Conservation (phyloP, 2,329 filamentous ascomycete species). For the Calycina herbarum region DNA sequence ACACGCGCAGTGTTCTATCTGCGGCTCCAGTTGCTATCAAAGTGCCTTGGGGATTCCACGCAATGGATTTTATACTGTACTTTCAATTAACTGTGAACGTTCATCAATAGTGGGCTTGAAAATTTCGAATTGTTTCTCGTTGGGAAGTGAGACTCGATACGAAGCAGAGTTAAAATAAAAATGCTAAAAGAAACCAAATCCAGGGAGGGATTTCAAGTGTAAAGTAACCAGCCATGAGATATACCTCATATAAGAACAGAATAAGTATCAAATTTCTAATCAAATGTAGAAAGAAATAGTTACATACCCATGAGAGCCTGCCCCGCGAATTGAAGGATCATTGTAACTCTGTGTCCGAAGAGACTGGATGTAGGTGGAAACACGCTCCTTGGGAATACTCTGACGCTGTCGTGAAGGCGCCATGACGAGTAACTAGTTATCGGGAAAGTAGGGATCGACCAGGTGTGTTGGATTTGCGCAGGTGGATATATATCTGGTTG, state of each 20-base stretch:
- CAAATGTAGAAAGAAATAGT: neutral
- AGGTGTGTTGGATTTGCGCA: neutral
- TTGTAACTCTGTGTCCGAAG: constrained; percentile 72
- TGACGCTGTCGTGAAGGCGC: constrained; percentile 45
- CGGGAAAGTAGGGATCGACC: neutral
- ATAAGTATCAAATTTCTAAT: neutral
- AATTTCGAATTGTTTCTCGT: neutral
- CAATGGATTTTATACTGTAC: constrained; percentile 70
- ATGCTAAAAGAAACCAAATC: neutral
- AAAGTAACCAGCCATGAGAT: neutral
- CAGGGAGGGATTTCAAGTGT: neutral
- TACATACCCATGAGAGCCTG: constrained; percentile 57
- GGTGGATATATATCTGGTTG: constrained; percentile 1
- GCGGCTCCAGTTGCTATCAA: constrained; percentile 79
- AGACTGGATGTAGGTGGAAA: constrained; percentile 64
- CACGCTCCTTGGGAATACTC: constrained; percentile 67
- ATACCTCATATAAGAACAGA: neutral
- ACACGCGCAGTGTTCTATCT: constrained; percentile 68
- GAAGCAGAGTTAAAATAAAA: neutral
- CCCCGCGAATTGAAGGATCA: constrained; percentile 56
- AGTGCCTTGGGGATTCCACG: constrained; percentile 85
- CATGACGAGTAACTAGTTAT: constrained; percentile 26
- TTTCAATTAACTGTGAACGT: constrained; percentile 3
- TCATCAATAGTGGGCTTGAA: neutral
- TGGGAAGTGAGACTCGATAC: neutral